These are phyloP conservation scores for Colletotrichum limetticola DNA, from an alignment of 2,329 filamentous ascomycete genomes.

Conservation along the genomic window DNA sequence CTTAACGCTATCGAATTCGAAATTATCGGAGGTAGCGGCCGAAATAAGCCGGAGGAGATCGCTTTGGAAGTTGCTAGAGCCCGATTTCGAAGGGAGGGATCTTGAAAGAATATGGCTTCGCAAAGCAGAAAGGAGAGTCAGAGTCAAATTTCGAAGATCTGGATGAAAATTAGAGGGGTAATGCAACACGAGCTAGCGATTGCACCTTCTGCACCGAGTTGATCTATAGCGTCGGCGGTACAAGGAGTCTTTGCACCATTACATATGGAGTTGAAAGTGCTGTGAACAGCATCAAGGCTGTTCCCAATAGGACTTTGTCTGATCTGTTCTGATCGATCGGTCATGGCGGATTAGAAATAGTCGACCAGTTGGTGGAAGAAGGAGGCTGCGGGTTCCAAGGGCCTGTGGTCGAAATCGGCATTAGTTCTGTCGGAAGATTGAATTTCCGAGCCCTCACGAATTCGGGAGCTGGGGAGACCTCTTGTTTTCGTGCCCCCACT, in stretches of 20 bases:
- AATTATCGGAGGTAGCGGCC: conserved; percentile 27
- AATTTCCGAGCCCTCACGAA: no score
- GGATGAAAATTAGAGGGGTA: neutral
- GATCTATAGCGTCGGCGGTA: conserved; percentile 36
- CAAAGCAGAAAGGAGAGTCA: neutral
- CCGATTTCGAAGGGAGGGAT: neutral
- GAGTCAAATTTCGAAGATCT: neutral
- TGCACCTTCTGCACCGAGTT: conserved; percentile 40
- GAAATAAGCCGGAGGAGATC: conserved; percentile 3
- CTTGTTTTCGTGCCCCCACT: no score
- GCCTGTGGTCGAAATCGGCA: no score
- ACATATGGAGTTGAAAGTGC: conserved; percentile 40
- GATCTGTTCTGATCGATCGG: conserved; percentile 41
- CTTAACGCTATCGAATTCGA: conserved; percentile 42
- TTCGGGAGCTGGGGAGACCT: no score
- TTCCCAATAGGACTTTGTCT: conserved; percentile 42
- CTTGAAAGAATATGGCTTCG: neutral
- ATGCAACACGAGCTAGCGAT: neutral
- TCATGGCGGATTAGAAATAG: conserved; percentile 30
- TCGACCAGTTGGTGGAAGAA: no score
- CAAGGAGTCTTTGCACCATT: conserved; percentile 34
- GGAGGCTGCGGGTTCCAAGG: no score
- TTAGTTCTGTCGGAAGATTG: no score
- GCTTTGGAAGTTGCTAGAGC: neutral
- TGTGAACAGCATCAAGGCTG: conserved; percentile 41